A percentile compares a stretch with the other conserved stretches of the same genome.
Conservation (phyloP, 768 basidiomycete species). For the Cyclocybe aegerita region DNA sequence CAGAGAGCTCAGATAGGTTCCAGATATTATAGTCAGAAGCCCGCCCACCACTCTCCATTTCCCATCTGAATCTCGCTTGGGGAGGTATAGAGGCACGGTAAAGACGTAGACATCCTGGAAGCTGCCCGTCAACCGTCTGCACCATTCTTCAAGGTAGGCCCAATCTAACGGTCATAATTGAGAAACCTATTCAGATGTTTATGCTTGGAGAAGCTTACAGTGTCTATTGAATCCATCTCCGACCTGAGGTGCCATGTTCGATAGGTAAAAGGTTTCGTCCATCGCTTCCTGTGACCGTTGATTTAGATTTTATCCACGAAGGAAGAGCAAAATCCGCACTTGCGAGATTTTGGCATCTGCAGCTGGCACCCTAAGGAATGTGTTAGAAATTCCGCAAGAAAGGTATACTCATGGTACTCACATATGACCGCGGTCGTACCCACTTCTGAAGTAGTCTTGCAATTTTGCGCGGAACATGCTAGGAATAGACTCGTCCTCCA, state of each 20-base stretch:
- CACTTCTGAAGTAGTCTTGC: conserved; percentile 89
- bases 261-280: conserved; percentile 93
- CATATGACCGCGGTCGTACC: conserved; percentile 98
- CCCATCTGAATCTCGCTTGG: conserved; percentile 80
- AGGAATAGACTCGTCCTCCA: conserved; percentile 82
- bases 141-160: conserved; percentile 97
- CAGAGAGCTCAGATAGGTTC: neutral
- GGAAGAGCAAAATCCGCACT: conserved; percentile 31
- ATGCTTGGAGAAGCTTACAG: conserved; percentile 50
- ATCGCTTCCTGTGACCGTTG: conserved; percentile 65
- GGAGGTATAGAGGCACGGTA: conserved; percentile 96
- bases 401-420: conserved; percentile 31
- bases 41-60: conserved; percentile 85
- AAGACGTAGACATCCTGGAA: conserved; percentile 98
- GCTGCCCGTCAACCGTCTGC: conserved; percentile 78
- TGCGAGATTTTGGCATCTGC: conserved; percentile 93
- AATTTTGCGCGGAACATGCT: conserved; percentile 76
- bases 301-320: neutral
- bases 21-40: no score
- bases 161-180: conserved; percentile 59
- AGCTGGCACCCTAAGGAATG: conserved; percentile 76
- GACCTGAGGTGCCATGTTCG: conserved; percentile 98
- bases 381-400: neutral
- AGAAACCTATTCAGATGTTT: neutral
- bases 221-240: conserved; percentile 97